These are phyloP conservation scores for Penicillium sp. DNA, from an alignment of 2,329 filamentous ascomycete species.

Conservation along the genomic window DNA sequence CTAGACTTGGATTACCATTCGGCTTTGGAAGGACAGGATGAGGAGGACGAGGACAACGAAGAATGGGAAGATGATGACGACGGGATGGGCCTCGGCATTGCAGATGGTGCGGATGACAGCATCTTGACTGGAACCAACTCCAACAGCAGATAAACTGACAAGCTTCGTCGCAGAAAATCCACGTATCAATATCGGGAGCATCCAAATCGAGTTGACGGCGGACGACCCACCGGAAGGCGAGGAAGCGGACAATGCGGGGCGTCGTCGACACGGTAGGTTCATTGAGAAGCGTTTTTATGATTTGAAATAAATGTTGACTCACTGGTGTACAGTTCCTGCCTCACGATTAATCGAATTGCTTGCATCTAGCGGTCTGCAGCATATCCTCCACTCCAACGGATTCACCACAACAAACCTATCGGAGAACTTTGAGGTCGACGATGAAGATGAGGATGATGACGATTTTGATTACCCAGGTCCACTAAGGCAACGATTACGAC, in stretches of 20 bases:
- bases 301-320: constrained; percentile 1
- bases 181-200: constrained; percentile 40
- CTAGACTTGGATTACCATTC: constrained; percentile 21
- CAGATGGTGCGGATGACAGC: constrained; percentile 5
- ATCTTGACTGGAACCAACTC: background rate
- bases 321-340: constrained; percentile 30
- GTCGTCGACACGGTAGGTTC: constrained; percentile 22
- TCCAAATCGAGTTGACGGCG: constrained; percentile 35
- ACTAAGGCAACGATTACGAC: constrained; percentile 49
- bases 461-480: constrained; percentile 27
- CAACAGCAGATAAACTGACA: background rate
- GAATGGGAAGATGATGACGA: constrained; percentile 39
- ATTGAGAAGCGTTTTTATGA: background rate
- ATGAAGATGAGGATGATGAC: constrained; percentile 33
- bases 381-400: constrained; percentile 48
- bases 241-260: constrained; percentile 30
- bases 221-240: constrained; percentile 39
- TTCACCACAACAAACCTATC: constrained; percentile 12
- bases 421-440: constrained; percentile 11
- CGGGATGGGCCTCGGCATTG: constrained; percentile 50
- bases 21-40: constrained; percentile 5
- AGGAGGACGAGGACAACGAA: constrained; percentile 13
- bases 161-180: constrained; percentile 27
- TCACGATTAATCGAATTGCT: constrained; percentile 56
- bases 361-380: constrained; percentile 54